These are phyloP conservation scores for Zasmidium citrigriseum DNA, from an alignment of 2,329 filamentous ascomycete species.

Conservation along the genomic window DNA sequence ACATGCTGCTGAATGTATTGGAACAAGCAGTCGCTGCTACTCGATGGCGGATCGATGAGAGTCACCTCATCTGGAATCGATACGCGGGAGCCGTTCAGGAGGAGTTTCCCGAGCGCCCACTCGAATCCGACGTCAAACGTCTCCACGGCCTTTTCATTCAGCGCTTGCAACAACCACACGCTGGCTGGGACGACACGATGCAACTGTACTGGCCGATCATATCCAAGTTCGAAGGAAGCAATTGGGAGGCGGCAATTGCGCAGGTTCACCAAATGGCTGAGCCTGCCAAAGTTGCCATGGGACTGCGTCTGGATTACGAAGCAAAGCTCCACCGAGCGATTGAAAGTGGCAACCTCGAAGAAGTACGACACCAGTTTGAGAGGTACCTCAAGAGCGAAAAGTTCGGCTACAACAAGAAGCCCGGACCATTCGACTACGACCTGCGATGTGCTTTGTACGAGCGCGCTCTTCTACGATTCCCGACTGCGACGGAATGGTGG, in stretches of 20 bases:
- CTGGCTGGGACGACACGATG: slow-evolving; percentile 73
- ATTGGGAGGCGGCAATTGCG: slow-evolving; percentile 74
- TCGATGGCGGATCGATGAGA: slow-evolving; percentile 73
- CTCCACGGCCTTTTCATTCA: slow-evolving; percentile 70
- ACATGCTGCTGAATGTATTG: slow-evolving; percentile 68
- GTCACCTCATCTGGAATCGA: slow-evolving; percentile 76
- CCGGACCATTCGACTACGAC: slow-evolving; percentile 51
- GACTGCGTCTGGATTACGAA: slow-evolving; percentile 63
- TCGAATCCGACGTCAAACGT: slow-evolving; percentile 59
- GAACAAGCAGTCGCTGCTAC: slow-evolving; percentile 71
- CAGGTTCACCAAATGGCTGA: slow-evolving; percentile 64
- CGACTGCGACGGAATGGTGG: slow-evolving; percentile 75
- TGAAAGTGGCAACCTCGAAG: slow-evolving; percentile 57
- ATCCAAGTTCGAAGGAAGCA: slow-evolving; percentile 63
- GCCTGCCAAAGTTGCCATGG: slow-evolving; percentile 64
- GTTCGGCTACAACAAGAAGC: slow-evolving; percentile 60
- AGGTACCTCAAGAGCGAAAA: slow-evolving; percentile 85
- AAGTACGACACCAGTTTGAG: slow-evolving; percentile 55
- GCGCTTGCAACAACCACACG: slow-evolving; percentile 71
- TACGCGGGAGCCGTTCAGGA: slow-evolving; percentile 70
- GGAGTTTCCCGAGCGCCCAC: slow-evolving; percentile 60
- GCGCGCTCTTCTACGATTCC: slow-evolving; percentile 73
- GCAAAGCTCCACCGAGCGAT: slow-evolving; percentile 62
- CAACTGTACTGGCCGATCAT: slow-evolving; percentile 74
- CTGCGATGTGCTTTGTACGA: slow-evolving; percentile 69